Base-by-base conservation (phyloP, 768 basidiomycete genomes). In the Mycena epipterygia region DNA sequence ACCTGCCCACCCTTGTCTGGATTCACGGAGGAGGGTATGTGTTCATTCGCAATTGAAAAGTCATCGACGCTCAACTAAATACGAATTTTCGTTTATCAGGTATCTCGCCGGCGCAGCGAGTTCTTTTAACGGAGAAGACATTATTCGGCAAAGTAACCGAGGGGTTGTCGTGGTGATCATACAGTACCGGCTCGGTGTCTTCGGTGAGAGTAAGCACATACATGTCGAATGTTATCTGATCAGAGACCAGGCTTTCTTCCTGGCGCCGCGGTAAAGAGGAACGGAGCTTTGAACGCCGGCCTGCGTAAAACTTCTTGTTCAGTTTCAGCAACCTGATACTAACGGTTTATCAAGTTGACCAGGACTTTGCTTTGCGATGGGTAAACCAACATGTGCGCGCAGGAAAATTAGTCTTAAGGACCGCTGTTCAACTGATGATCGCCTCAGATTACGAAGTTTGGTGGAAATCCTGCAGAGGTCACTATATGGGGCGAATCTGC, bases 1-100 rank as follows among this genome's bases (percentile, higher is more conserved):
- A 79, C 8, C 73, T 84, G 0, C 85, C 85, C 11, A 83, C 84
- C 4, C 76, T 86, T 3, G 79, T 86, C 41, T 86, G 82, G 82
- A 85, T 86, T 17, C 83, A 86, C 68, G 84, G 84, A 79, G 85
- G 61, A 62, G 78, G 70, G 16, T 70, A 25, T 8, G 39, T 21
- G 42, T 61, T 13, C 9, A 9, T 9, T 39, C 33, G 42, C 39
- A 4, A 39, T 48, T 21, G 7, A 21, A 7, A n/a, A 27, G 19
- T 14, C 17, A 11, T 21, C 51, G n/a, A n/a, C n/a, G n/a, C n/a
- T n/a, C 41, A 21, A 56, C 51, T 33, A 51, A 27, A 29, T 61
- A n/a, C n/a, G 23, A 25, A 27, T 52, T 53, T 6, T 35, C 82
- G 35, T 78, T 49, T 5, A 79, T 79, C 33, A 82, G 83, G 13